These are phyloP conservation scores for Pleurotus giganteus DNA, from an alignment of 768 basidiomycete species.

Conservation along the genomic window DNA sequence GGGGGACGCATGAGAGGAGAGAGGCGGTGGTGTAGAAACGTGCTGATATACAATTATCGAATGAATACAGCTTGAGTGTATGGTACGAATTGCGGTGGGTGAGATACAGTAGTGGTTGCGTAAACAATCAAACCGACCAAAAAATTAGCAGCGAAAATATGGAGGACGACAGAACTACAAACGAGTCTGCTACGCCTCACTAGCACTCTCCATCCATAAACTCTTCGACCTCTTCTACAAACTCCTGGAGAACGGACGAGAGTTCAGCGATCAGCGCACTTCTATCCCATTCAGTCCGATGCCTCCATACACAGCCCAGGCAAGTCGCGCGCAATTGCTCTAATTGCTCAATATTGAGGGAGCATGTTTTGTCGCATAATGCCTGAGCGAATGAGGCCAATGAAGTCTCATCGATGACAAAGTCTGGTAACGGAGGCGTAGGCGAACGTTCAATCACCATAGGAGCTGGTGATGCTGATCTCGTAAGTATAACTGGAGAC, in stretches of 20 bases:
- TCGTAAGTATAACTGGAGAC: constrained; percentile 11
- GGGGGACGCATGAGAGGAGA: too few species aligned
- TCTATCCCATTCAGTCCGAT: constrained; percentile 82
- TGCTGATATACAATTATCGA: too few species aligned
- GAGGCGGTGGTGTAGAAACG: too few species aligned
- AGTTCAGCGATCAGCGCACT: constrained; percentile 61
- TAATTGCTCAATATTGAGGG: constrained; percentile 81
- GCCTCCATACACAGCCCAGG: constrained; percentile 80
- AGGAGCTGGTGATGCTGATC: constrained; percentile 24
- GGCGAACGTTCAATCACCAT: constrained; percentile 61
- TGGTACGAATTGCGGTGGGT: too few species aligned
- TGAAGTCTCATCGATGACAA: constrained; percentile 55
- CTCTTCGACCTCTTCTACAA: constrained; percentile 58
- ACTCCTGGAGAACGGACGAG: constrained; percentile 53
- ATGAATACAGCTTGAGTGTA: too few species aligned
- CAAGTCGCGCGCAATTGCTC: constrained; percentile 90
- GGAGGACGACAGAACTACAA: too few species aligned
- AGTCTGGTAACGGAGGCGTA: constrained; percentile 75
- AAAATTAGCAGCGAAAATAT: too few species aligned
- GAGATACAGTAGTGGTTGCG: too few species aligned
- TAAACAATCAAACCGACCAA: too few species aligned
- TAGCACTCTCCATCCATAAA: too few species aligned
- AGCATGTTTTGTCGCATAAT: constrained; percentile 52
- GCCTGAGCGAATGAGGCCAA: constrained; percentile 47
- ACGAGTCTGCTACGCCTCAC: too few species aligned